These are phyloP conservation scores for Ogataea ramenticola DNA, from an alignment of 805 yeast species.

Conservation along the genomic window DNA sequence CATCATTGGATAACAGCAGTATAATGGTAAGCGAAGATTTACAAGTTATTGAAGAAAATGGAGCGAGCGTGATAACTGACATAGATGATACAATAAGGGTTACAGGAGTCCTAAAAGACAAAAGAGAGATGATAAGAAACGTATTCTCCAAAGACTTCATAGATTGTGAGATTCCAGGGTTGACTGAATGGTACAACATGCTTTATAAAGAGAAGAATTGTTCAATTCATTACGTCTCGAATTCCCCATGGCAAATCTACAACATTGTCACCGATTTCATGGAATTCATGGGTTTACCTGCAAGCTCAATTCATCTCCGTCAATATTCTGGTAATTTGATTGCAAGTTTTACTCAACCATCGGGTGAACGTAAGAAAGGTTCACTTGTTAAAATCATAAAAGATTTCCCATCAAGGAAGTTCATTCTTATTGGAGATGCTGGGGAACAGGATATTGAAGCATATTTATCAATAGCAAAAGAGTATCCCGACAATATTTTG, in stretches of 20 bases:
- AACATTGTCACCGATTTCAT: conserved; percentile 53
- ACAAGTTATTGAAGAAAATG: conserved; percentile 32
- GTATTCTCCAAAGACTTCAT: conserved; percentile 60
- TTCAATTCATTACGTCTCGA: conserved; percentile 85
- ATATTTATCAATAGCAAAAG: conserved; percentile 60
- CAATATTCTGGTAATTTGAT: conserved; percentile 81
- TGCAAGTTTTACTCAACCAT: conserved; percentile 79
- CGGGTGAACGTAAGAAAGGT: conserved; percentile 69
- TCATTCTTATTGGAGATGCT: conserved; percentile 87
- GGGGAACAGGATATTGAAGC: conserved; percentile 96
- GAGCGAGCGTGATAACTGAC: conserved; percentile 77
- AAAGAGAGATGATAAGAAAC: conserved; percentile 72
- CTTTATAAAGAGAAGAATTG: conserved; percentile 35
- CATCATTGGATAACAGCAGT: conserved; percentile 38
- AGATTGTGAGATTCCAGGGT: conserved; percentile 68
- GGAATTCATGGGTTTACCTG: conserved; percentile 51
- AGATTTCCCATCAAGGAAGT: conserved; percentile 73
- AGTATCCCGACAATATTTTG: conserved; percentile 53
- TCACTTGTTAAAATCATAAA: conserved; percentile 53
- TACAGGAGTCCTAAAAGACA: conserved; percentile 88
- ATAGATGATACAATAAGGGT: conserved; percentile 90
- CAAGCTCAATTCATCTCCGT: conserved; percentile 80
- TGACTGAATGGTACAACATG: conserved; percentile 63
- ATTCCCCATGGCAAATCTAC: conserved; percentile 89
- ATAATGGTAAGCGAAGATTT: conserved; percentile 40